A percentile compares a stretch with the other conserved stretches of the same genome.
Evolutionary conservation across 2,329 filamentous ascomycete species (phyloP).

Genomic region (Colletotrichum orbiculare): DNA sequence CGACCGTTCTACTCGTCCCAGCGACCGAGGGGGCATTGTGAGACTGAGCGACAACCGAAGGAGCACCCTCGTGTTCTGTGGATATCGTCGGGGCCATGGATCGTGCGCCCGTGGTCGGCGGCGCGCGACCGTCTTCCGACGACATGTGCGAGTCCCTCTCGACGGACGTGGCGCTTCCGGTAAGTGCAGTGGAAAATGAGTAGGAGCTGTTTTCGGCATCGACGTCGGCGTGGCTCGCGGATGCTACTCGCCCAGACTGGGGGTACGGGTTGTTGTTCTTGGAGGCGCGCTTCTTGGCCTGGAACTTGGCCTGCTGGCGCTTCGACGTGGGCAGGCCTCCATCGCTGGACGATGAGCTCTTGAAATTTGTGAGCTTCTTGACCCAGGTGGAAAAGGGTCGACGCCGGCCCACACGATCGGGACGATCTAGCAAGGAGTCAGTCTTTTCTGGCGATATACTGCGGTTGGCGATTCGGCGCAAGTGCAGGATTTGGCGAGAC

Average conservation of each 20-base stretch:
- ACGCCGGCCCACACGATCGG: constrained; percentile 72
- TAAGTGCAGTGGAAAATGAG: constrained; percentile 68
- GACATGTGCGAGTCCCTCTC: constrained; percentile 68
- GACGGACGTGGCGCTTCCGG: constrained; percentile 64
- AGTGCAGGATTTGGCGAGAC: constrained; percentile 1
- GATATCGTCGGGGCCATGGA: constrained; percentile 83
- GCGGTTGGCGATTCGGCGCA: constrained; percentile 34
- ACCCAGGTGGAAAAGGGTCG: constrained; percentile 94
- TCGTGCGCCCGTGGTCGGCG: constrained; percentile 72
- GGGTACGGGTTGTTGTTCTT: constrained; percentile 94
- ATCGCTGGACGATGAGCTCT: constrained; percentile 71
- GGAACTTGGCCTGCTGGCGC: constrained; percentile 52
- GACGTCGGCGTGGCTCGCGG: constrained; percentile 40
- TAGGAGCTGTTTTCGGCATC: constrained; percentile 53
- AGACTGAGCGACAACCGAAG: constrained; percentile 81
- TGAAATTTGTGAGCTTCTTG: constrained; percentile 91
- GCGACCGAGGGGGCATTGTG: constrained; percentile 74
- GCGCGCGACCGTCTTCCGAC: constrained; percentile 67
- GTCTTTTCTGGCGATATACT: constrained; percentile 34
- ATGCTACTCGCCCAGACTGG: constrained; percentile 73
- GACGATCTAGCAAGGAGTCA: constrained; percentile 68
- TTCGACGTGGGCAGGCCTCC: constrained; percentile 52
- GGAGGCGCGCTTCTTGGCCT: constrained; percentile 67
- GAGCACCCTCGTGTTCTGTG: constrained; percentile 82
- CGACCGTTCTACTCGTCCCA: constrained; percentile 78